Conservation (phyloP, 805 yeast genomes). For the Zygotorulaspora chibaensis region DNA sequence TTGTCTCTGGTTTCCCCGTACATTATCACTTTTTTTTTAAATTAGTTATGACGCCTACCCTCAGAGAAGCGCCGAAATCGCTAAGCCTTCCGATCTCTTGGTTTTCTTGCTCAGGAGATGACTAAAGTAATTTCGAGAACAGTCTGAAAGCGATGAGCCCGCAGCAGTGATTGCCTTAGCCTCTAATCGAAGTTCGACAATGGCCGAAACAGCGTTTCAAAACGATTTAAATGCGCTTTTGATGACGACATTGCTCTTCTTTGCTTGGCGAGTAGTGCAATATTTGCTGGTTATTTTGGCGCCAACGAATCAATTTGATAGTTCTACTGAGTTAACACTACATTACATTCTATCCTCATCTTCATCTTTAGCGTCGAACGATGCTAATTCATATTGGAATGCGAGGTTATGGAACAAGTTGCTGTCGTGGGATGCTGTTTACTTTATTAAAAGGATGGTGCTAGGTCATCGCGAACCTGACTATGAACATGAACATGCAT, state of each 20-base stretch:
- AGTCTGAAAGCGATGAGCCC: no score
- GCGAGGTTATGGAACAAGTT: constrained; percentile 46
- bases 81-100: no score
- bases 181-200: not conserved
- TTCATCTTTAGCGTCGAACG: not conserved
- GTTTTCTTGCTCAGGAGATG: no score
- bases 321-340: constrained; percentile 28
- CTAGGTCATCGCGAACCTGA: constrained; percentile 39
- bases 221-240: not conserved
- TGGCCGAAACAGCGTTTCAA: not conserved
- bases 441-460: constrained; percentile 54
- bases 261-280: constrained; percentile 19
- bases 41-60: no score
- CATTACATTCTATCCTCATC: constrained; percentile 7
- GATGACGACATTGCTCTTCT: constrained; percentile 4
- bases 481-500: constrained; percentile 92
- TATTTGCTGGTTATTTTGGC: constrained; percentile 23
- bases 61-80: no score
- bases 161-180: not conserved
- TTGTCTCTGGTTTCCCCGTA: no score
- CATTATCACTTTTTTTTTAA: no score
- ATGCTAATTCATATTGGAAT: constrained; percentile 18
- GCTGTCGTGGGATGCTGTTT: constrained; percentile 83
- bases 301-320: constrained; percentile 30
- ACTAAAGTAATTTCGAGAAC: no score